Base-by-base conservation (phyloP, 2,329 filamentous ascomycete species). In the Fusarium acutatum region DNA sequence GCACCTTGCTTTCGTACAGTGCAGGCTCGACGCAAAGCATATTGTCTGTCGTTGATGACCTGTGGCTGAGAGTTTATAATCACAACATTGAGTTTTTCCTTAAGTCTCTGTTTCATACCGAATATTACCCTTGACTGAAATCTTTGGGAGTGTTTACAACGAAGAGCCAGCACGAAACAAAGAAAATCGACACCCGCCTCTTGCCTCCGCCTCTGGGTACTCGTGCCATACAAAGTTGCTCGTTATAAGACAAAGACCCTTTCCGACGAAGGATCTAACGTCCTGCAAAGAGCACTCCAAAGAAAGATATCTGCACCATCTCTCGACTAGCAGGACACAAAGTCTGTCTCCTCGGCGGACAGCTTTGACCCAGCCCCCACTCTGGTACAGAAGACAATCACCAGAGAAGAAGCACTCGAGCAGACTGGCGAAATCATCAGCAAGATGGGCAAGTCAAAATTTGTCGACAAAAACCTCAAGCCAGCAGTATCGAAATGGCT, bases 101-200 rank as follows among this genome's bases (percentile, higher is more conserved):
- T 24, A 3, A 50, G 47, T 24, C 12, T 32, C 12, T 24, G 3
- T 6, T 11, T 2, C 2, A 4, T 14, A 34, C 4, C 24, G 3
- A 20, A 2, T 2, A 7, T 6, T 0, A 34, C 4, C 3, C 6
- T 30, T 18, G 3, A 15, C n/a, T 50, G 9, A 50, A 1, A 0
- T 11, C 3, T 8, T 14, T 2, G 2, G 8, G 15, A 14, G 6
- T 14, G 2, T 24, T 7, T 1, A 12, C 2, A 12, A 6, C 9
- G 0, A 22, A 30, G 17, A 3, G 9, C 6, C 4, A n/a, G 10
- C 12, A 30, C 6, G 3, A 20, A n/a, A n/a, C 0, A 1, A 20
- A 8, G 14, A 30, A 8, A 9, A 24, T 37, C 6, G 6, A n/a
- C 14, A 3, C 7, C 6, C 7, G 20, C 8, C 15, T 41, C 2